Base-by-base conservation (phyloP, 2,329 filamentous ascomycete genomes). In the Neoascochyta sp. region DNA sequence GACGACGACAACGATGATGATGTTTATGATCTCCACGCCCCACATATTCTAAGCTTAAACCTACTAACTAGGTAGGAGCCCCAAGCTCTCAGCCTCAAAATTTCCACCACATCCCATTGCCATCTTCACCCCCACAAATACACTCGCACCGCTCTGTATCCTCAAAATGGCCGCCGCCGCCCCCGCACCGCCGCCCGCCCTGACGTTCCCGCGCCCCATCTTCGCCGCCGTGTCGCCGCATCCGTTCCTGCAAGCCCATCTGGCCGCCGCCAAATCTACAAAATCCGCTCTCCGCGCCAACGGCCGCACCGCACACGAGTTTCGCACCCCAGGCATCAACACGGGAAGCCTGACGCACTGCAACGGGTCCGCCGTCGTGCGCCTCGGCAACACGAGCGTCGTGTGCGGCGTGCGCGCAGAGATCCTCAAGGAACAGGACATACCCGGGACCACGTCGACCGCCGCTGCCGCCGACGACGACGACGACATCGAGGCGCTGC, bases 341-440 rank as follows among this genome's bases (percentile, higher is more conserved):
- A 79, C 80, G 0, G 84, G 85, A 15, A 92, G 86, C 13, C 71
- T 98, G 27, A 86, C 87, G 1, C 88, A 98, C 62, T 83, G 87
- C 33, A 82, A 94, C 57, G 92, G 92, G 29, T 93, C 86, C 51
- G 83, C 90, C 1, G 82, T 96, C 0, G 84, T 96, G 27, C 79
- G 92, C 19, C 71, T 85, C 29, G 92, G 92, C 25, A 86, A 93
- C 62, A 96, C 90, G 1, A 88, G 87, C 1, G 86, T 89, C n/a
- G 89, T 98, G 20, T 95, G 89, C 58, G 92, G 90, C 34, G 80
- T 98, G 12, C 80, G 90, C 24, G 89, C 75, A 29, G 92, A 98
- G 66, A 81, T 94, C 5, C 70, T 98, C 15, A 73, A 81, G 26
- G 81, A 83, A 3, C 74, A 76, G 27, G 80, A 86, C 57, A 86